A percentile compares a stretch with the other conserved stretches of the same genome.
Conservation (phyloP, 805 yeast genomes). For the Saccharomycopsis oosterbeekiorum region DNA sequence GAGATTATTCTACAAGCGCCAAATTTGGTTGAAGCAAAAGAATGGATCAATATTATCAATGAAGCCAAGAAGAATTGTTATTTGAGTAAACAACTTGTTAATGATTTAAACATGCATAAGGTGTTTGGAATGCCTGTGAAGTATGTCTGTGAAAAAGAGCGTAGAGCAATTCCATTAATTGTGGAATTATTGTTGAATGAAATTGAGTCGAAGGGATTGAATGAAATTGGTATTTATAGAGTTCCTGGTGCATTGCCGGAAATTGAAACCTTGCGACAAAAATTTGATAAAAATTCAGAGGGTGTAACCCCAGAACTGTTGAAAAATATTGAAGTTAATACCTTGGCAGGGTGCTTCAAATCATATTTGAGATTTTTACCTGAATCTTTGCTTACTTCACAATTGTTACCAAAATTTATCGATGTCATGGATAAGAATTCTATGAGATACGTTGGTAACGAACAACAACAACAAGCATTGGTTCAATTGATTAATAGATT, state of each 20-base stretch:
- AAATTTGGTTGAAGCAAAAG: conserved; percentile 50
- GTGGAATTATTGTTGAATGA: conserved; percentile 58
- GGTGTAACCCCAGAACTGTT: conserved; percentile 40
- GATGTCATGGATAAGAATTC: conserved; percentile 21
- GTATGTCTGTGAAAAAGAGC: conserved; percentile 66
- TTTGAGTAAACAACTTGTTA: conserved; percentile 29
- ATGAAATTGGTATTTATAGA: conserved; percentile 86
- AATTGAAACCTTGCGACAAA: conserved; percentile 41
- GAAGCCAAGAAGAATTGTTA: conserved; percentile 33
- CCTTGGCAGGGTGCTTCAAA: conserved; percentile 82
- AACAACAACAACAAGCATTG: conserved; percentile 25
- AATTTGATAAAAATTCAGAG: conserved; percentile 41
- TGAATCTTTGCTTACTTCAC: conserved; percentile 66
- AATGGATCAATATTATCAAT: conserved; percentile 52
- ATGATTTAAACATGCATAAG: conserved; percentile 33
- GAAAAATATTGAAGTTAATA: conserved; percentile 69
- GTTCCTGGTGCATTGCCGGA: conserved; percentile 54
- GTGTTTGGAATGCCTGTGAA: conserved; percentile 85
- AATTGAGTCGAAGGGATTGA: conserved; percentile 78
- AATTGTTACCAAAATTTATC: conserved; percentile 50
- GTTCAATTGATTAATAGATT: conserved; percentile 31
- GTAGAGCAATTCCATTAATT: conserved; percentile 50
- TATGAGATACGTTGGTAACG: conserved; percentile 22
- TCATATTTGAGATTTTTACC: conserved; percentile 78
- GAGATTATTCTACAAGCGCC: conserved; percentile 62